phyloP scores from a whole-genome alignment of 306 rosid species.

The Prinsepia uniflora region DNA sequence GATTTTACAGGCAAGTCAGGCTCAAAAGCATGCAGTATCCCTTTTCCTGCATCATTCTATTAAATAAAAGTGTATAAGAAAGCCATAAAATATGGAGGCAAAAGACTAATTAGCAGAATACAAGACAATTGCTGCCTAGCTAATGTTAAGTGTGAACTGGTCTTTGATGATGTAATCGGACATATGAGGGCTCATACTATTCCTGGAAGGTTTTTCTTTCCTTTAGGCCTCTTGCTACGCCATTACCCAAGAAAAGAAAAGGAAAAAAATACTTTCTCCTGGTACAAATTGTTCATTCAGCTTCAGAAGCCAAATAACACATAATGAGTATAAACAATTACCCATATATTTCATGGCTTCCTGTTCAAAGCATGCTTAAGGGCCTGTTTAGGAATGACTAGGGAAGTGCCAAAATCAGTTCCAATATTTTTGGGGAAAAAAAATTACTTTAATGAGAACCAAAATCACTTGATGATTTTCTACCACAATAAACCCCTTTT shows the following conservation, averaged over 20 bases:
- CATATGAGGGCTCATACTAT: background rate
- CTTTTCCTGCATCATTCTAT: constrained; percentile 49
- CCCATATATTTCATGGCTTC: background rate
- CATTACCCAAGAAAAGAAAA: background rate
- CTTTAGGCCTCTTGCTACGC: background rate
- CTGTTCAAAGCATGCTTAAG: background rate
- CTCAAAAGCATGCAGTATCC: constrained; percentile 55
- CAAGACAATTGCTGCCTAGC: background rate
- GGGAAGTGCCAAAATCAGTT: too few species aligned
- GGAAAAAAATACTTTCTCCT: background rate
- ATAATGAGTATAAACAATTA: background rate
- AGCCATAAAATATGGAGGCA: constrained; percentile 12
- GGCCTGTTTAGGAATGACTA: too few species aligned
- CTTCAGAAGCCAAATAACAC: background rate
- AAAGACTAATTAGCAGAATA: constrained; percentile 3
- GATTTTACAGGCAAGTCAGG: constrained; percentile 44
- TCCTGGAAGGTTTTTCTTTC: background rate
- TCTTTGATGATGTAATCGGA: background rate
- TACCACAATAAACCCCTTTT: background rate
- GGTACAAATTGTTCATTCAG: background rate
- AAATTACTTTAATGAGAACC: too few species aligned
- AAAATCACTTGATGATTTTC: background rate
- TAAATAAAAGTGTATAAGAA: constrained; percentile 30
- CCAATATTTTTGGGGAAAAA: too few species aligned
- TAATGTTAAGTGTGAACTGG: too few species aligned